phyloP scores from a whole-genome alignment of 2,329 filamentous ascomycete genomes.

The Colletotrichum spaethianum region DNA sequence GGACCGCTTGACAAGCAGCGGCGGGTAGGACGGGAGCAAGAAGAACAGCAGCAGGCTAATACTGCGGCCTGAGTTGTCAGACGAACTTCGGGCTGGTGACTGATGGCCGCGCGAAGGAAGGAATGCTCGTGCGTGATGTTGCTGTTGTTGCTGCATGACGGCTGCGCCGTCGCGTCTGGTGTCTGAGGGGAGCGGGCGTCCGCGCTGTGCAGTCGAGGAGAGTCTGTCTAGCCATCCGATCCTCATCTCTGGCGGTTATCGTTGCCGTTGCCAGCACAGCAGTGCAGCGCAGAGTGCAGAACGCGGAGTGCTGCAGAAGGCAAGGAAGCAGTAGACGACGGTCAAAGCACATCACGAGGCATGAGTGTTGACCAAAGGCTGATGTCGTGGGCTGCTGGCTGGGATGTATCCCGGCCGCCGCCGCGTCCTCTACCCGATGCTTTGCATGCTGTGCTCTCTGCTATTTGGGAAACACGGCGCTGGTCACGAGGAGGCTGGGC shows the following conservation, averaged over 20 bases:
- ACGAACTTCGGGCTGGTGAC: background rate
- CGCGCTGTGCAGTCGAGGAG: background rate
- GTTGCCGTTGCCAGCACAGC: slow-evolving; percentile 4
- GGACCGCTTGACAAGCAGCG: background rate
- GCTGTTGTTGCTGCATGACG: background rate
- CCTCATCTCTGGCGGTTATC: background rate
- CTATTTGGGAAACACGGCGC: background rate
- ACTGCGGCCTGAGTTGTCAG: slow-evolving; percentile 1
- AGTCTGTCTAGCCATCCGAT: background rate
- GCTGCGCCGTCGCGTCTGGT: background rate
- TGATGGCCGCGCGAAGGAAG: background rate
- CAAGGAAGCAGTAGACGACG: background rate
- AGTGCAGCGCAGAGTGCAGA: background rate
- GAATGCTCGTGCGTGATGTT: background rate
- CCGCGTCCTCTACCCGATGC: background rate
- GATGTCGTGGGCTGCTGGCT: background rate
- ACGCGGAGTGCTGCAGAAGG: background rate
- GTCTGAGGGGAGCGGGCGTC: background rate
- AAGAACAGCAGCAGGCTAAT: background rate
- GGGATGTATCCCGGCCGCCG: background rate
- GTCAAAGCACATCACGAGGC: slow-evolving; percentile 8
- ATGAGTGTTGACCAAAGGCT: background rate
- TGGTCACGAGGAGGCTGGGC: slow-evolving; percentile 2
- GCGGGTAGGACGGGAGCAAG: background rate
- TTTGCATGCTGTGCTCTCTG: background rate